Evolutionary conservation across 768 basidiomycete genomes (phyloP).

Genomic region (Boletales sp.): DNA sequence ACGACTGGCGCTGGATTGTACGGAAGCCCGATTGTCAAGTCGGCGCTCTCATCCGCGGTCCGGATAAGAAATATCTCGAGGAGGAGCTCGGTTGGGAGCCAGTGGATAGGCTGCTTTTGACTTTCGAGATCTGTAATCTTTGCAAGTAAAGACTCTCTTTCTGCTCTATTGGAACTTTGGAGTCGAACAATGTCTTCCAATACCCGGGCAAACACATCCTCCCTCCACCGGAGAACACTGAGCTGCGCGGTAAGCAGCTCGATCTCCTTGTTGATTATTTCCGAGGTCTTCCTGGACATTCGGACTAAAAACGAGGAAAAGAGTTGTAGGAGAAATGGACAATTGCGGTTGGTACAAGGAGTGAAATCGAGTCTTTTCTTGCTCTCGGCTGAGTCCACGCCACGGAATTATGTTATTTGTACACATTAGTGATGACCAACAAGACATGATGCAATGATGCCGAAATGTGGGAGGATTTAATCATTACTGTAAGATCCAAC

Average conservation of each 20-base stretch:
- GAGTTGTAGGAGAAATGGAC: too few species aligned
- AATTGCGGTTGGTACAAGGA: too few species aligned
- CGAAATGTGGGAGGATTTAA: too few species aligned
- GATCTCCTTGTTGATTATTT: constrained; percentile 36
- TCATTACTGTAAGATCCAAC: too few species aligned
- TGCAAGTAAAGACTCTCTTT: constrained; percentile 31
- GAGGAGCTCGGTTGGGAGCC: constrained; percentile 49
- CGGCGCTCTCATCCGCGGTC: constrained; percentile 23
- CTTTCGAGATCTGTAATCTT: constrained; percentile 35
- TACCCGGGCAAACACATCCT: constrained; percentile 39
- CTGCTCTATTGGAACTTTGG: constrained; percentile 32
- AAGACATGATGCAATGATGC: too few species aligned
- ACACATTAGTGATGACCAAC: too few species aligned
- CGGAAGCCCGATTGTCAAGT: constrained; percentile 19
- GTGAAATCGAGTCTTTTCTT: too few species aligned
- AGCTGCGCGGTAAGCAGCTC: constrained; percentile 38
- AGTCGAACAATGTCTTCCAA: constrained; percentile 38
- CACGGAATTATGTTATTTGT: too few species aligned
- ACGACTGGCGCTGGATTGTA: constrained; percentile 35
- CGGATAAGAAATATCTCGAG: constrained; percentile 39
- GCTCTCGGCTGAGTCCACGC: too few species aligned
- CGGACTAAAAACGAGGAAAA: neutral
- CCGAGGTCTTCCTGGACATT: constrained; percentile 21
- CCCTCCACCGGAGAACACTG: constrained; percentile 32
- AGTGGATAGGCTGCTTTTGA: constrained; percentile 44